A percentile compares a stretch with the other conserved stretches of the same genome.
Evolutionary conservation across 2,329 filamentous ascomycete species (phyloP).

Genomic region (Colletotrichum orchidophilum): DNA sequence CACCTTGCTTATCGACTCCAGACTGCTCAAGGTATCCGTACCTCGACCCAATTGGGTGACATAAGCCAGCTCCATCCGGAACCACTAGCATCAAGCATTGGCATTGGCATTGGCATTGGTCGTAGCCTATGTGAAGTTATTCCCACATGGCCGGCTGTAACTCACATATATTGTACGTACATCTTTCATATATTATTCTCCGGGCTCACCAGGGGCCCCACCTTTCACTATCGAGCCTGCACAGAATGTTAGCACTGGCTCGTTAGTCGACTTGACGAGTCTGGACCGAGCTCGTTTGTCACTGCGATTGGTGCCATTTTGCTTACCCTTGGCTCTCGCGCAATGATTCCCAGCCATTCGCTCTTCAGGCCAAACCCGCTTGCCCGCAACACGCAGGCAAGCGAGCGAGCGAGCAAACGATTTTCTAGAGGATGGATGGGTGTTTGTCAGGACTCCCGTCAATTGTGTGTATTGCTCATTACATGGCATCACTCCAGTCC

Average conservation of each 20-base stretch:
- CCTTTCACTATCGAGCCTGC: background rate
- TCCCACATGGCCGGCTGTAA: background rate
- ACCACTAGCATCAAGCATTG: background rate
- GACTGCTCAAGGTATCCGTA: background rate
- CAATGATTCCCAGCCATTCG: background rate
- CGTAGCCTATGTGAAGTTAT: constrained; percentile 14
- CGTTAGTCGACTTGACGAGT: background rate
- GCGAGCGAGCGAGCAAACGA: background rate
- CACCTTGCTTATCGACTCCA: background rate
- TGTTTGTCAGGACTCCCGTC: background rate
- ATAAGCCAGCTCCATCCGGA: constrained; percentile 20
- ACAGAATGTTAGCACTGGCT: background rate
- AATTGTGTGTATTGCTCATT: background rate
- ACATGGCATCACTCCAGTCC: background rate
- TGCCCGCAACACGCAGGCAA: background rate
- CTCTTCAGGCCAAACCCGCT: background rate
- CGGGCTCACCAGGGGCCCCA: background rate
- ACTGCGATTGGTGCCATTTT: background rate
- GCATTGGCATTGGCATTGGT: background rate
- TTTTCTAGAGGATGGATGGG: background rate
- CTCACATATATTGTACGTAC: background rate
- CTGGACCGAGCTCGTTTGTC: background rate
- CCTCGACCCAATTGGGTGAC: constrained; percentile 1
- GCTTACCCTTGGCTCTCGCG: background rate
- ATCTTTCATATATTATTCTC: background rate